Evolutionary conservation across 2,329 filamentous ascomycete genomes (phyloP).

Genomic region (Canariomyces notabilis): DNA sequence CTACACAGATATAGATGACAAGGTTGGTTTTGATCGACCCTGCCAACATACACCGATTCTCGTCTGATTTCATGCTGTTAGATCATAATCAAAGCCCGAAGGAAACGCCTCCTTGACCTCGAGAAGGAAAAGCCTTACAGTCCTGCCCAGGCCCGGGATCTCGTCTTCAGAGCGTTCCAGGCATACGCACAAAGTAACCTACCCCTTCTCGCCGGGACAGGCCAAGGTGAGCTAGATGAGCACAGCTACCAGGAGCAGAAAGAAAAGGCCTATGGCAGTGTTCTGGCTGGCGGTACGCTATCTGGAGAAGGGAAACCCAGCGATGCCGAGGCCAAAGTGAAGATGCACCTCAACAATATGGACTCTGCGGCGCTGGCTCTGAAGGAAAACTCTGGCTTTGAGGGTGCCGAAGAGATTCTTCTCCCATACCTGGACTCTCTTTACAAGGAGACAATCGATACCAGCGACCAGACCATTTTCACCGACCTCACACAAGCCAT

Average conservation of each 20-base stretch:
- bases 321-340: slow-evolving; percentile 79
- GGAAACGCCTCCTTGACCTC: slow-evolving; percentile 76
- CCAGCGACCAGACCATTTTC: slow-evolving; percentile 67
- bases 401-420: slow-evolving; percentile 60
- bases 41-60: too few species aligned
- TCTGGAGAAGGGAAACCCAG: slow-evolving; percentile 56
- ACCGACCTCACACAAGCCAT: slow-evolving; percentile 80
- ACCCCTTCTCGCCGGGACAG: slow-evolving; percentile 42
- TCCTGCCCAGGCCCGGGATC: slow-evolving; percentile 40
- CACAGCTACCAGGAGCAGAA: slow-evolving; percentile 46
- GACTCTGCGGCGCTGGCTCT: slow-evolving; percentile 47
- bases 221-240: slow-evolving; percentile 36
- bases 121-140: slow-evolving; percentile 64
- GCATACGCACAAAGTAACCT: slow-evolving; percentile 53
- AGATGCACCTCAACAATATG: slow-evolving; percentile 76
- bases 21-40: too few species aligned
- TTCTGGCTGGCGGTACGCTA: slow-evolving; percentile 52
- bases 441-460: slow-evolving; percentile 58
- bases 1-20: slow-evolving; percentile 66
- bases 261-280: slow-evolving; percentile 49
- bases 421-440: slow-evolving; percentile 75
- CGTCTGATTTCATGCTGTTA: too few species aligned
- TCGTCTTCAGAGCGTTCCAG: slow-evolving; percentile 50
- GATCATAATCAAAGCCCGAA: slow-evolving; percentile 61
- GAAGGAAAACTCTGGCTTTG: slow-evolving; percentile 40